A percentile compares a stretch with the other conserved stretches of the same genome.
These are phyloP conservation scores for Shiraia bambusicola DNA, from an alignment of 2,329 filamentous ascomycete genomes.

Conservation along the genomic window DNA sequence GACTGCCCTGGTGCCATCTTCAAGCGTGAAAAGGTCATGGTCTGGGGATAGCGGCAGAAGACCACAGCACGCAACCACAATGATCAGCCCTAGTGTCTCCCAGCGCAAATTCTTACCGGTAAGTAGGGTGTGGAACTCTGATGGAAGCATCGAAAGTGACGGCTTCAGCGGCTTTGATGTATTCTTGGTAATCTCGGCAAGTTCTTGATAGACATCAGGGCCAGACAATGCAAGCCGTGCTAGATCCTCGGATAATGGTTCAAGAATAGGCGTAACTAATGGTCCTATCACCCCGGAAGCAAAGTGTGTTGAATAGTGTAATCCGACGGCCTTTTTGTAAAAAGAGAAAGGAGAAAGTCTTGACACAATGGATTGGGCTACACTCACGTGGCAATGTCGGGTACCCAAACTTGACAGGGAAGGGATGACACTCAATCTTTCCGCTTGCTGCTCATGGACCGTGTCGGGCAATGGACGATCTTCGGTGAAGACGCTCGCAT, in stretches of 20 bases:
- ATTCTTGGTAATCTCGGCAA: conserved; percentile 37
- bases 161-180: conserved; percentile 36
- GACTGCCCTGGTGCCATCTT: conserved; percentile 32
- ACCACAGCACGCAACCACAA: conserved; percentile 30
- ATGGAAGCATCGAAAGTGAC: conserved; percentile 31
- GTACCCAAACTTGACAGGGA: conserved; percentile 22
- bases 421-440: conserved; percentile 25
- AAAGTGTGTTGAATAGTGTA: conserved; percentile 32
- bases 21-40: conserved; percentile 34
- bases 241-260: conserved; percentile 34
- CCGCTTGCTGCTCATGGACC: conserved; percentile 32
- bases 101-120: conserved; percentile 39
- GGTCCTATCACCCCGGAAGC: conserved; percentile 31
- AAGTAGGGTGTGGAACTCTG: conserved; percentile 37
- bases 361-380: conserved; percentile 32
- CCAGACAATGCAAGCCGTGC: conserved; percentile 22
- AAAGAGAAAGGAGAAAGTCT: conserved; percentile 33
- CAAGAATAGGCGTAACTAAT: conserved; percentile 33
- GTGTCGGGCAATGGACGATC: conserved; percentile 33
- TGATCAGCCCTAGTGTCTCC: conserved; percentile 36
- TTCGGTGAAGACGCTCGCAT: conserved; percentile 39
- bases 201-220: conserved; percentile 22
- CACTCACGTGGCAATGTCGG: conserved; percentile 32
- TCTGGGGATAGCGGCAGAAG: conserved; percentile 35
- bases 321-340: conserved; percentile 28